Evolutionary conservation across 768 basidiomycete species (phyloP), one percentile per base, ranked within the genome.

Genomic region (Boletus rufocinnamomeus): DNA sequence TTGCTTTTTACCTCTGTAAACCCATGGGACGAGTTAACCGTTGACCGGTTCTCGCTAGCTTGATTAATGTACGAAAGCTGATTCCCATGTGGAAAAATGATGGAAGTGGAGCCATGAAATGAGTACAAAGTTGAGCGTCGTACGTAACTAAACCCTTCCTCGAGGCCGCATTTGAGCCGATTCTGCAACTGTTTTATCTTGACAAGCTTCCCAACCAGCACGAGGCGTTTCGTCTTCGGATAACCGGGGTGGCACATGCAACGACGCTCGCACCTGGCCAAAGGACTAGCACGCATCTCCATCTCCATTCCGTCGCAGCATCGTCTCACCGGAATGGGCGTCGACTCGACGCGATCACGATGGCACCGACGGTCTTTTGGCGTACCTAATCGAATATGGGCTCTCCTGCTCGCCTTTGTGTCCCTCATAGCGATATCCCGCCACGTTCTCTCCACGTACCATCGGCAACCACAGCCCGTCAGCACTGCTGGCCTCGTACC

Each of bases 381-480:
- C 63, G 79, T 89, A 64, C 83, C 84, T 4, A 84, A 84, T 72
- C 83, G 87, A 60, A 85, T 91, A 71, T 89, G 87, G 84, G 74
- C 82, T 65, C 77, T 91, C 58, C 59, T 86, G 50, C 66, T 80
- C 50, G 69, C 83, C 57, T 77, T 93, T 62, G 67, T 86, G 60
- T 74, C 77, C 66, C 70, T 91, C 62, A 51, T 87, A 52, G 66
- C 76, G 27, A 74, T 88, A 67, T 84, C 87, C 6, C 85, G 84
- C 59, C 82, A 79, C 54, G 72, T 85, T 38, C 74, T 82, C 23
- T 82, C 82, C 5, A 59, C 77, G 2, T 74, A 70, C 21, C 72
- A 72, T 25, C 59, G 62, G 25, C 69, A 51, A 53, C 64, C 62
- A 6, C 60, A 44, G 11, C 65, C 50, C 58, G 41, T 74, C 59